phyloP scores from a whole-genome alignment of 805 yeast genomes.

The Lipomyces starkeyi region DNA sequence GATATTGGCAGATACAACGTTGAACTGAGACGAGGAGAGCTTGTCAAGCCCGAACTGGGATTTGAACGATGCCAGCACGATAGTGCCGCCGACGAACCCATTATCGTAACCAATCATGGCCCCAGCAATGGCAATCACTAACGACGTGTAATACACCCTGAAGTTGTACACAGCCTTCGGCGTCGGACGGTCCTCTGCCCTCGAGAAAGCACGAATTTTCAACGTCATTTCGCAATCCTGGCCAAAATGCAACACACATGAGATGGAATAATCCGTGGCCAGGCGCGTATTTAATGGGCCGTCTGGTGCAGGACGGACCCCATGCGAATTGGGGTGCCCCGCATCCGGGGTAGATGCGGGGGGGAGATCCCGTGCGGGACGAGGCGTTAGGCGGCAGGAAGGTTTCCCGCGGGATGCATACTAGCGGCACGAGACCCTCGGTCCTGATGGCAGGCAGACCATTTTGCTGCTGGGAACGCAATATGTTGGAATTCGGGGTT shows the following conservation, averaged over 20 bases:
- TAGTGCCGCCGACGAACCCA: conserved; percentile 61
- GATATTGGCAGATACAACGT: conserved; percentile 44
- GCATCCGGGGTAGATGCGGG: no score
- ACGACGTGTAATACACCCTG: conserved; percentile 52
- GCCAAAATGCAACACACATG: neutral
- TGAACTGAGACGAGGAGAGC: conserved; percentile 41
- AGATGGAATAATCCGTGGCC: neutral
- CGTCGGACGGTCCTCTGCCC: conserved; percentile 40
- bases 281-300: neutral
- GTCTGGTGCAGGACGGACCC: neutral
- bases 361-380: no score
- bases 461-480: no score
- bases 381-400: no score
- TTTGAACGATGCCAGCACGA: conserved; percentile 53
- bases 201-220: conserved; percentile 25
- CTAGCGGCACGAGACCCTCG: no score
- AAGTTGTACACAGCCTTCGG: conserved; percentile 56
- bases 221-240: conserved; percentile 12
- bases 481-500: no score
- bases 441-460: no score
- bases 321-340: no score
- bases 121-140: conserved; percentile 58
- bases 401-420: no score
- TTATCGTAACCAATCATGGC: conserved; percentile 61
- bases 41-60: conserved; percentile 53